These are phyloP conservation scores for Alternaria burnsii DNA, from an alignment of 2,329 filamentous ascomycete genomes.

Conservation along the genomic window DNA sequence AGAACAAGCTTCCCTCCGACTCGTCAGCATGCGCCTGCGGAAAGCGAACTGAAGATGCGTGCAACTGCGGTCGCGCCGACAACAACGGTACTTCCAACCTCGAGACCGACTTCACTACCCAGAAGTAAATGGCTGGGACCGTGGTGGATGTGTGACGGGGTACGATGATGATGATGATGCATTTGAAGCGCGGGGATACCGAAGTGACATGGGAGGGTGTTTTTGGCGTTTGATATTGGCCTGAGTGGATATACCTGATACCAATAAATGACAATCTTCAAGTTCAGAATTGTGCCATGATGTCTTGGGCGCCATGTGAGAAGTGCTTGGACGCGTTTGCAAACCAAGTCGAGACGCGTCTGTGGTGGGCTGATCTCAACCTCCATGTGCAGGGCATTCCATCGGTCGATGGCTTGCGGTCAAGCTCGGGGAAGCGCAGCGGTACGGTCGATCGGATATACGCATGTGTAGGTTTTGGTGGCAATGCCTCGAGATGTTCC, in stretches of 20 bases:
- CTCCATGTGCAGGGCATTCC: background rate
- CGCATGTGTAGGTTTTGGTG: background rate
- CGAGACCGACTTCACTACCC: constrained; percentile 89
- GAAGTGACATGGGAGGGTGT: constrained; percentile 18
- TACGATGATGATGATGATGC: background rate
- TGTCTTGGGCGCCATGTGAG: background rate
- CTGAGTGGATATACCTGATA: background rate
- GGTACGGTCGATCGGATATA: background rate
- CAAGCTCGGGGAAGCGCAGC: background rate
- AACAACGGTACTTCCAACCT: constrained; percentile 68
- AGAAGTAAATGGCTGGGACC: constrained; percentile 48
- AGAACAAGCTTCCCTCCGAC: constrained; percentile 70
- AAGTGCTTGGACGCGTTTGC: background rate
- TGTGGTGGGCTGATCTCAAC: background rate
- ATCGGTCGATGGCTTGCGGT: background rate
- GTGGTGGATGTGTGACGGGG: background rate
- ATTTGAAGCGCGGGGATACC: constrained; percentile 2
- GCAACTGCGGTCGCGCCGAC: constrained; percentile 82
- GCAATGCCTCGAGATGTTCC: background rate
- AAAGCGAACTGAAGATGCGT: constrained; percentile 69
- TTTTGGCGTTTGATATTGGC: constrained; percentile 15
- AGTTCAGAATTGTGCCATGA: background rate
- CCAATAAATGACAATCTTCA: background rate
- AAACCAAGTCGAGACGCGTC: background rate
- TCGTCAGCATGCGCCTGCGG: constrained; percentile 81